Evolutionary conservation across 257 asterid genomes (phyloP), one percentile per base, ranked within the genome.

Genomic region (Buddleja alternifolia): DNA sequence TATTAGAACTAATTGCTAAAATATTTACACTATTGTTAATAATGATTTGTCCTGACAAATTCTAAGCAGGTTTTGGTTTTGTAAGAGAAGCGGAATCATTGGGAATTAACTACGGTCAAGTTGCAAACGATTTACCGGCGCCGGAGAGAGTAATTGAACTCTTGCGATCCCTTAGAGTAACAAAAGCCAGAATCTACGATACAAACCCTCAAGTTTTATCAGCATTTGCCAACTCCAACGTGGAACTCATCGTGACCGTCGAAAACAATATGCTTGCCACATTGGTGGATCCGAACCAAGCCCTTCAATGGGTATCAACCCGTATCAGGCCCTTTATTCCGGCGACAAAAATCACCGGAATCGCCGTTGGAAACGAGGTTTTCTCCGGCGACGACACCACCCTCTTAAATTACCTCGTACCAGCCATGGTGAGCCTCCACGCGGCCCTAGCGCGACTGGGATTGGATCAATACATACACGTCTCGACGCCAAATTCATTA

Each of bases 101-200:
- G 58, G 98, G 98, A 64, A 86, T 92, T 23, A 92, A 92, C 63
- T 92, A 93, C 63, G 98, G 98, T 17, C 95, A 90, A 67, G 87
- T 93, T 8, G 98, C 66, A 8, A 83, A 93, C 89, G 82, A 93
- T 51, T 67, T 93, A 19, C 98, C 90, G 0, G 72, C 84, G 2
- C 98, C 98, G 8, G 84, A 84, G 42, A 72, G 76, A 54, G 97
- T 83, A 0, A 84, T 86, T 1, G 73, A 81, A 3, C 92, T 93
- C 62, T 68, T 93, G 10, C 86, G 81, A n/a, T 82, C 94, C 0
- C 84, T 85, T 0, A 77, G 70, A 75, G 62, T 93, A 6, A 71
- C 92, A 1, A 86, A 85, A 63, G 82, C 95, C n/a, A 74, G 96
- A 73, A 90, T 93, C 66, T 93, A 90, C 75, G 98, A 93, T 73